Evolutionary conservation across 208 protist genomes (phyloP), one percentile per base, ranked within the genome.

Genomic region (Trypanosoma boissoni): DNA sequence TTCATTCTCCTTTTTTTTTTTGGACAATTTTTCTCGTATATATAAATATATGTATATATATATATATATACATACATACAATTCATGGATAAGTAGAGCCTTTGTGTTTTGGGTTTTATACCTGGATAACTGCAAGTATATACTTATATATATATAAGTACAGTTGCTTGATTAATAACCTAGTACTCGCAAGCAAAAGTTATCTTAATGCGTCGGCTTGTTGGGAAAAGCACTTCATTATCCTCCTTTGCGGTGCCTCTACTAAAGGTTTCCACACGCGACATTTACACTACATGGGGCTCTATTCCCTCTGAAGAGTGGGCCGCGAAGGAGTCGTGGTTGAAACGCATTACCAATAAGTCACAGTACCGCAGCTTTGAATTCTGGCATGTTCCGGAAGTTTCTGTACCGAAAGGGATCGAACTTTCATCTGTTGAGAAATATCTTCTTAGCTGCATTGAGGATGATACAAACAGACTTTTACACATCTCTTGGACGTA

Each of bases 231-330:
- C 31, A 32, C 57, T 18, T n/a, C 64, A 10, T 37, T 27, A 16
- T 39, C 66, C 28, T 24, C 68, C 8, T 31, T 45, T 44, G 43
- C 44, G 14, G 50, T 53, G 31, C 42, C 56, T 23, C 46, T 50
- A 6, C 14, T 68, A n/a, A 28, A 29, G 6, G 66, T n/a, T 12
- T 57, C 71, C 9, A n/a, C 45, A 10, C 83, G 87, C 42, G 32
- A 50, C 44, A 87, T 95, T 65, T 95, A 92, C 76, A 95, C 83
- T 10, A 86, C 74, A 7, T 95, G 83, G 84, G 85, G 58, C 58
- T 80, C 78, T 45, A 68, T 91, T 3, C 73, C 81, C 21, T 62
- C 63, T 34, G 88, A 95, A 58, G 24, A 21, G 6, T 83, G 74
- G 78, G 71, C 80, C 2, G 66, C 56, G 52, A 71, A 80, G 53